phyloP scores from a whole-genome alignment of 208 protist genomes.

The Leishmania guyanensis region DNA sequence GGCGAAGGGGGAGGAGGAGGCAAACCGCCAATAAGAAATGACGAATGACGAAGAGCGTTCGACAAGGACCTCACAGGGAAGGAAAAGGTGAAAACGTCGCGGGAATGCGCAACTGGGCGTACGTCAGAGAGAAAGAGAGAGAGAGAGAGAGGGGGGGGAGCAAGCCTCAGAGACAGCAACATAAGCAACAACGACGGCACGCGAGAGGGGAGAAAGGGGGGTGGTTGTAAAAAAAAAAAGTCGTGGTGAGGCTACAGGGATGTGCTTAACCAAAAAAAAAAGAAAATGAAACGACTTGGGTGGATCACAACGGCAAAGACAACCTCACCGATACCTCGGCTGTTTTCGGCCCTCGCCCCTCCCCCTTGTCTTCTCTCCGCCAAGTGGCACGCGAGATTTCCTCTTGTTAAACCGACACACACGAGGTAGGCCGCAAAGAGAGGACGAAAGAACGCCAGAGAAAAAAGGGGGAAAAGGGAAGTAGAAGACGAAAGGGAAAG shows the following conservation, averaged over 20 bases:
- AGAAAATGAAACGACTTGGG: background rate
- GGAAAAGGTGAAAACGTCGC: background rate
- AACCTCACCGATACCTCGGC: background rate
- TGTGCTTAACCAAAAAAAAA: constrained; percentile 5
- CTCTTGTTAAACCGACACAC: background rate
- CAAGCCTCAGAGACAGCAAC: background rate
- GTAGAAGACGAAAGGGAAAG: background rate
- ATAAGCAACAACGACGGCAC: background rate
- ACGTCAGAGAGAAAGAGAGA: background rate
- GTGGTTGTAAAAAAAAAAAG: background rate
- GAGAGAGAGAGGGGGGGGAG: background rate
- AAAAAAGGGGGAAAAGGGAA: background rate
- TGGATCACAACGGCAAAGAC: background rate
- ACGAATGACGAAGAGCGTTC: background rate
- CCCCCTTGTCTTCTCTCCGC: background rate
- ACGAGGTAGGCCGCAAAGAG: background rate
- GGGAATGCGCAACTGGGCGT: background rate
- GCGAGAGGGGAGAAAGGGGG: background rate
- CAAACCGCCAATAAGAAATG: background rate
- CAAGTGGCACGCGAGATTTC: background rate
- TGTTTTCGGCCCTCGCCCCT: background rate
- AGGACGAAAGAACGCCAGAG: background rate
- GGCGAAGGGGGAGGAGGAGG: background rate
- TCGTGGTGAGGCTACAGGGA: background rate
- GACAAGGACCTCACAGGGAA: background rate